A percentile compares a stretch with the other conserved stretches of the same genome.
Evolutionary conservation across 805 yeast genomes (phyloP).

Genomic region (Geotrichum ghanense): DNA sequence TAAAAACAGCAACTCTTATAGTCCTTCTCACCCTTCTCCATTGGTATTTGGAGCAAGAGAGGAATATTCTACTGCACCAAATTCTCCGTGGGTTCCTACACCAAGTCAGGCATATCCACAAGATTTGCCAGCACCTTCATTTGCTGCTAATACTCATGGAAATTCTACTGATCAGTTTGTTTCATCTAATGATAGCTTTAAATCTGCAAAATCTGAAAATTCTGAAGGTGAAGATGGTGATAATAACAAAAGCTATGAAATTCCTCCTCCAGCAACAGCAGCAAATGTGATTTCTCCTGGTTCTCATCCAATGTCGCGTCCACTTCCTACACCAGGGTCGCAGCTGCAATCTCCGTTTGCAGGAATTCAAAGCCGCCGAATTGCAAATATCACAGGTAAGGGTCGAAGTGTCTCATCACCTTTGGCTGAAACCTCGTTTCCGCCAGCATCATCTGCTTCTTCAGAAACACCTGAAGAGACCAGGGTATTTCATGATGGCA

Average conservation of each 20-base stretch:
- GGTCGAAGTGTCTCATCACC: background rate
- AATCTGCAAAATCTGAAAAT: background rate
- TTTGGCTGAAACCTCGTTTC: background rate
- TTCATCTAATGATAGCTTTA: background rate
- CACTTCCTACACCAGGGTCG: background rate
- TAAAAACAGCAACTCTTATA: no score
- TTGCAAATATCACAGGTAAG: background rate
- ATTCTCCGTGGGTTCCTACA: background rate
- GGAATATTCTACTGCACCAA: background rate
- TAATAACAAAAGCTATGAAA: no score
- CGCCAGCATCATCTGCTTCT: conserved; percentile 13
- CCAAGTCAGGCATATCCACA: background rate
- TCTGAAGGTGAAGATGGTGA: background rate
- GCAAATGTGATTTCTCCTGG: background rate
- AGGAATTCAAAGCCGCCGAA: background rate
- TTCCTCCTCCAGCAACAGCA: no score
- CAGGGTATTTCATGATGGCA: background rate
- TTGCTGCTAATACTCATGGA: background rate
- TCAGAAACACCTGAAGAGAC: background rate
- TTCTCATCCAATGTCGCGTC: background rate
- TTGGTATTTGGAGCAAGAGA: no score
- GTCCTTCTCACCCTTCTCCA: no score
- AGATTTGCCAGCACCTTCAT: background rate
- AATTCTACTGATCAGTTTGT: background rate
- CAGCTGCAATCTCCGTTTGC: background rate